Evolutionary conservation across 352 stramenopile genomes (phyloP).

Genomic region (Pythium myriotylum): DNA sequence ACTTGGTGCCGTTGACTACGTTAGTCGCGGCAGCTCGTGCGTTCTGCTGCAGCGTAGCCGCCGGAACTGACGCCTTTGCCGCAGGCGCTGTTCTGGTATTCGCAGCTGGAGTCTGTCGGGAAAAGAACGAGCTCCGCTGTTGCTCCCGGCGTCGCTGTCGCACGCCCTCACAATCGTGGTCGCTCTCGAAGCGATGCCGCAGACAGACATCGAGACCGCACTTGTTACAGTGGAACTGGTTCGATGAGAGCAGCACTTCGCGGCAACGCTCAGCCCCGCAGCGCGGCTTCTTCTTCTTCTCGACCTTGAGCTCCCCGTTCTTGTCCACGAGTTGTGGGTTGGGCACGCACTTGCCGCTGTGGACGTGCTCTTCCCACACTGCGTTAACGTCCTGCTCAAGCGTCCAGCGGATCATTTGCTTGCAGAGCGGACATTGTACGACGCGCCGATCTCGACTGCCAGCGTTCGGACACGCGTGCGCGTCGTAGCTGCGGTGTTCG

Average conservation of each 20-base stretch:
- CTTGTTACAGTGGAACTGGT: conserved; percentile 71
- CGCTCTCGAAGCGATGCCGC: conserved; percentile 72
- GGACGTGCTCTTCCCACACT: conserved; percentile 75
- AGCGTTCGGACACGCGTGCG: conserved; percentile 66
- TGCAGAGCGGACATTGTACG: conserved; percentile 73
- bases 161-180: conserved; percentile 61
- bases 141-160: conserved; percentile 35
- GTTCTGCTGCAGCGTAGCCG: conserved; percentile 25
- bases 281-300: conserved; percentile 76
- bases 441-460: conserved; percentile 70
- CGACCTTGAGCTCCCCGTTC: conserved; percentile 21
- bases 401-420: conserved; percentile 68
- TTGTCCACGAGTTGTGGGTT: conserved; percentile 26
- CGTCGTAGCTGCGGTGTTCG: conserved; percentile 79
- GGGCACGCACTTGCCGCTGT: conserved; percentile 49
- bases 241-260: conserved; percentile 66
- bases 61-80: background rate
- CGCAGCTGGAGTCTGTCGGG: background rate
- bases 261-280: conserved; percentile 60
- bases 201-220: conserved; percentile 77
- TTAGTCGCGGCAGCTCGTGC: conserved; percentile 19
- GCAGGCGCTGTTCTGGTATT: conserved; percentile 2
- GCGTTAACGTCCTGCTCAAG: conserved; percentile 72
- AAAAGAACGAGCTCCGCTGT: conserved; percentile 17
- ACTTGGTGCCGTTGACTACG: conserved; percentile 24